Evolutionary conservation across 2,329 filamentous ascomycete genomes (phyloP), one percentile per base, ranked within the genome.

Genomic region (Scedosporium dehoogii): DNA sequence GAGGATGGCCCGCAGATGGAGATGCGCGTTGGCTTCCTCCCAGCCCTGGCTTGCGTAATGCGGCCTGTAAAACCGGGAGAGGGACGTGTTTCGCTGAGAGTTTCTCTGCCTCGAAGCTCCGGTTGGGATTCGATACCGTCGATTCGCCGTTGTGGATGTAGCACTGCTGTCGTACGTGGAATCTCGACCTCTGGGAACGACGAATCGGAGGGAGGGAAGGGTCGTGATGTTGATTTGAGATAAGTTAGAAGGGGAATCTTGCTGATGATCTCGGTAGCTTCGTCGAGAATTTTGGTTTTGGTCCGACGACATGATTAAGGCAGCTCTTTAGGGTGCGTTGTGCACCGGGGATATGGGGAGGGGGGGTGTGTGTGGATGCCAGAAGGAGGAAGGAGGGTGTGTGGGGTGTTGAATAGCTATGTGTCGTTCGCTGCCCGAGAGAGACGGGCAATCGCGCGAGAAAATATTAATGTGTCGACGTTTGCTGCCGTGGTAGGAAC

Each of bases 11-110:
- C 76, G 71, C 18, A 79, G 70, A 59, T 61, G 44, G 29, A 48
- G 42, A 51, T 78, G 76, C 12, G 76, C 72, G 68, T 79, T 79
- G 57, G 74, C 74, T 66, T 76, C 73, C 63, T 78, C 74, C 59
- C 77, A 69, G 55, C 72, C 71, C 44, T 73, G 59, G 16, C 59
- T 23, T 10, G 59, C 6, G 9, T 38, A 48, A 48, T 51, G 55
- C 18, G 33, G 55, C n/a, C 55, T 58, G 6, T 27, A 55, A 16
- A 55, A 55, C 23, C 51, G 51, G 18, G 51, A 55, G 23, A 55
- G 27, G 3, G 55, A 58, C n/a, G 23, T 41, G 55, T 41, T 58
- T 41, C 55, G 23, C 14, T 33, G 27, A 33, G 59, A 51, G 59
- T 51, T 18, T 23, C 59, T 23, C 14, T 55, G 51, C 23, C 51